Evolutionary conservation across 2,329 filamentous ascomycete genomes (phyloP), one percentile per base, ranked within the genome.

Genomic region (Trichoderma lentiforme): DNA sequence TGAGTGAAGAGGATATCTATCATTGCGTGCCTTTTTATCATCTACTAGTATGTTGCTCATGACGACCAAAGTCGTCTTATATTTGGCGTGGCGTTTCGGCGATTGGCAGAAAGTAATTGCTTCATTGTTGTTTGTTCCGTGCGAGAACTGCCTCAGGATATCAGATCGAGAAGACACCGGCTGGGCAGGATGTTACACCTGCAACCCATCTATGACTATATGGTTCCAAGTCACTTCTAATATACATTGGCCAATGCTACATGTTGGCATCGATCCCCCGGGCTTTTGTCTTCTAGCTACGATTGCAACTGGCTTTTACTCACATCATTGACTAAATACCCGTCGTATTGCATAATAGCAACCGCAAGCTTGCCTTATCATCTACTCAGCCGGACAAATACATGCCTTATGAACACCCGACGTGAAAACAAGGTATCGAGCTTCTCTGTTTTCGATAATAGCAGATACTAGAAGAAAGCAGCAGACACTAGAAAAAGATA

Each of bases 1-100:
- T 98, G 84, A 86, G 71, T 51, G 57, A 61, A 65, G 39, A 15
- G 18, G 39, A 57, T 58, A 39, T 9, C 15, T 32, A n/a, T n/a
- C 36, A 14, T 32, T 39, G n/a, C 56, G 28, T n/a, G 21, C 14
- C 28, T 28, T 70, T 70, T 51, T 28, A n/a, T 28, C 43, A 21
- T 21, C 34, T 15, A 36, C 34, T 15, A 15, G 36, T 26, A 26
- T 62, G 30, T 53, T 36, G 32, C n/a, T 18, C n/a, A 53, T 18
- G 57, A 43, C 57, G 57, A 36, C 28, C 28, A 26, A 66, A 53
- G 36, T 36, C 12, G 30, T 28, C 34, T 61, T 24, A 32, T 11
- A 18, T 58, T 69, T 63, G 71, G 71, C 64, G 71, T 69, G 71
- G 71, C 71, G 71, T 72, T 72, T 2, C 28, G 71, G 71, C 47